Percentiles rank a stretch among this genome's conserved stretches.
phyloP scores from a whole-genome alignment of 1,139 yeast genomes.

The Yueomyces sp. region DNA sequence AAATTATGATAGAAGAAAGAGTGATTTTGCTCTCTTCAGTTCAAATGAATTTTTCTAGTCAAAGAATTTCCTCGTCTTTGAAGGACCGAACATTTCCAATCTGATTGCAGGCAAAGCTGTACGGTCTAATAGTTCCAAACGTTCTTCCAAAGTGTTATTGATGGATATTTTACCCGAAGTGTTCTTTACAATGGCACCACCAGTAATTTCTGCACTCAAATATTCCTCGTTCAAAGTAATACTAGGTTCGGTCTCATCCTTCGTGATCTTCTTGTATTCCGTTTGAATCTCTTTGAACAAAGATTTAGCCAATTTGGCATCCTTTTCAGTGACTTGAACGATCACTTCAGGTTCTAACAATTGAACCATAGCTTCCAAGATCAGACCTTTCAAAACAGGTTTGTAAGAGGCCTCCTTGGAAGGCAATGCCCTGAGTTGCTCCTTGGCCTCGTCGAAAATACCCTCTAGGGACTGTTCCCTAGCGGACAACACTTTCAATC shows the following conservation, averaged over 20 bases:
- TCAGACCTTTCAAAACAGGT: slow-evolving; percentile 59
- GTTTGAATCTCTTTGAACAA: slow-evolving; percentile 41
- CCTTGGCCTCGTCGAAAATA: slow-evolving; percentile 59
- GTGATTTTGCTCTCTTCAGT: not conserved
- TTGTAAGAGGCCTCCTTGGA: slow-evolving; percentile 46
- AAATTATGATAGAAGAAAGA: not conserved
- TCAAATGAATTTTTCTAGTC: slow-evolving; percentile 34
- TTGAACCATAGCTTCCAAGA: slow-evolving; percentile 70
- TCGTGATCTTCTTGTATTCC: slow-evolving; percentile 55
- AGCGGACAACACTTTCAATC: slow-evolving; percentile 79
- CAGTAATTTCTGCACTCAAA: slow-evolving; percentile 48
- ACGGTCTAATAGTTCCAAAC: slow-evolving; percentile 70
- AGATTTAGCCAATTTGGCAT: slow-evolving; percentile 44
- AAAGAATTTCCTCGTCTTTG: slow-evolving; percentile 79
- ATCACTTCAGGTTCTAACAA: slow-evolving; percentile 59
- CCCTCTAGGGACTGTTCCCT: slow-evolving; percentile 71
- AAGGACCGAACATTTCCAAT: slow-evolving; percentile 80
- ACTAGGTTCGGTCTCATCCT: slow-evolving; percentile 36
- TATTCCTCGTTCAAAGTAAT: slow-evolving; percentile 49
- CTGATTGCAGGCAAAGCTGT: slow-evolving; percentile 89
- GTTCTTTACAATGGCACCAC: slow-evolving; percentile 72
- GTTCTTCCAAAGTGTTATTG: slow-evolving; percentile 86
- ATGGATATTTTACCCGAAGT: slow-evolving; percentile 75
- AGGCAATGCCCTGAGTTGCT: slow-evolving; percentile 44
- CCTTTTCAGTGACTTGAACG: slow-evolving; percentile 59